Evolutionary conservation across 2,329 filamentous ascomycete genomes (phyloP).

Genomic region (Pseudogymnoascus sp.): DNA sequence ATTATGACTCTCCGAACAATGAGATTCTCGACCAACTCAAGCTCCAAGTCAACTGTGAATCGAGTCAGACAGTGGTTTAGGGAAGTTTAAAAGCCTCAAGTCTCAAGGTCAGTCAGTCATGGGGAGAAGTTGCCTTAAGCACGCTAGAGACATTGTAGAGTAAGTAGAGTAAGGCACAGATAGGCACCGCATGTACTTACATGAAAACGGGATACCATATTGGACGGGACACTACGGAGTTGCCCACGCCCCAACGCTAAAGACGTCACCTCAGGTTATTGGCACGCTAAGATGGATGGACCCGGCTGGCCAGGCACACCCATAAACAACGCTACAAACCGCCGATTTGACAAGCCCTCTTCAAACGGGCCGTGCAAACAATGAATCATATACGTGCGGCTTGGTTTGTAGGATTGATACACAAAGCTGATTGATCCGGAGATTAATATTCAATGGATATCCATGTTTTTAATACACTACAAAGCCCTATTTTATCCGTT

Average conservation of each 20-base stretch:
- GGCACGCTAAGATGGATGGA: not conserved
- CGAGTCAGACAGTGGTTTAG: not conserved
- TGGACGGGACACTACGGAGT: conserved; percentile 1
- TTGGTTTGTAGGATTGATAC: not conserved
- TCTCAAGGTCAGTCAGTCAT: not conserved
- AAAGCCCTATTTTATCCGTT: not conserved
- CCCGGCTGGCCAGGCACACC: not conserved
- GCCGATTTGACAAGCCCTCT: not conserved
- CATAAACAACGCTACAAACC: not conserved
- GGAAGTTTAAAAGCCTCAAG: not conserved
- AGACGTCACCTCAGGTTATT: not conserved
- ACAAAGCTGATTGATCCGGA: not conserved
- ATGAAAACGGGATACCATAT: conserved; percentile 3
- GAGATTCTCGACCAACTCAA: not conserved
- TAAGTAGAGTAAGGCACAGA: conserved; percentile 2
- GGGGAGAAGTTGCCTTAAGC: not conserved
- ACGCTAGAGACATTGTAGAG: not conserved
- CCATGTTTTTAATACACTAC: not conserved
- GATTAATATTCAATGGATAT: not conserved
- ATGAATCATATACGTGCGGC: not conserved
- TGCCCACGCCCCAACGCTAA: not conserved
- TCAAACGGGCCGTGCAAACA: not conserved
- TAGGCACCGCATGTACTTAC: not conserved
- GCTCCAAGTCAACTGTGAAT: not conserved
- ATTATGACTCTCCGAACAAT: not conserved